Conservation (phyloP, 495 filamentous ascomycete genomes). For the Aspergillus egyptiacus region DNA sequence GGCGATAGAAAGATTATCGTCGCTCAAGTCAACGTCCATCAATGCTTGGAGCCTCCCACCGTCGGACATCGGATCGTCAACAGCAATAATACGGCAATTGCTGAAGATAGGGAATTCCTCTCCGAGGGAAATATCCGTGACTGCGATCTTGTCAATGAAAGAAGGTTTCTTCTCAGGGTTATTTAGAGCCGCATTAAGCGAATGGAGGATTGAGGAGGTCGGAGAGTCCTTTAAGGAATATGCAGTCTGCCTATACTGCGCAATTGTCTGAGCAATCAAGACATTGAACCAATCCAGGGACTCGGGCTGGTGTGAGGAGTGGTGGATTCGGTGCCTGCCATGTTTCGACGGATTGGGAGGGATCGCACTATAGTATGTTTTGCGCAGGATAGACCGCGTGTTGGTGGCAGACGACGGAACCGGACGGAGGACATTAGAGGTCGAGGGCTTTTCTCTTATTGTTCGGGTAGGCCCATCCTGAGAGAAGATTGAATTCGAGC, state of each 20-base stretch:
- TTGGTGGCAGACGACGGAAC: constrained; percentile 55
- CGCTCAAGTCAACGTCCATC: constrained; percentile 92
- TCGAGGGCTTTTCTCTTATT: constrained; percentile 70
- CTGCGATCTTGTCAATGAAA: constrained; percentile 85
- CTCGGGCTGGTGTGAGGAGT: constrained; percentile 89
- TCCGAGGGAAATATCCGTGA: constrained; percentile 87
- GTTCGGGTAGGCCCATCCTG: constrained; percentile 32
- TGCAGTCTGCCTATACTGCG: constrained; percentile 88
- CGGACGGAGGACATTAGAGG: constrained; percentile 63
- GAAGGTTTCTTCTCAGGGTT: constrained; percentile 71
- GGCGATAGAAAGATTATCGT: constrained; percentile 87
- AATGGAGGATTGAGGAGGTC: constrained; percentile 77
- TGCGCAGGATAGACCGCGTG: constrained; percentile 83
- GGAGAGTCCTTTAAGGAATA: constrained; percentile 66
- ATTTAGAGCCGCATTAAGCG: constrained; percentile 83
- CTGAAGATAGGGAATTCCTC: constrained; percentile 99
- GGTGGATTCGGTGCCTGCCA: constrained; percentile 42
- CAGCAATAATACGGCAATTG: constrained; percentile 86
- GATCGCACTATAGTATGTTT: constrained; percentile 95
- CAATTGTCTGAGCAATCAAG: constrained; percentile 91
- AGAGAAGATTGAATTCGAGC: constrained; percentile 54
- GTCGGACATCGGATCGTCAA: constrained; percentile 43
- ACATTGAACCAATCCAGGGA: constrained; percentile 99
- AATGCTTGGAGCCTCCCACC: constrained; percentile 76
- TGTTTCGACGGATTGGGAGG: constrained; percentile 41